phyloP scores from a whole-genome alignment of 2,329 filamentous ascomycete genomes.

The Alternaria sp. region DNA sequence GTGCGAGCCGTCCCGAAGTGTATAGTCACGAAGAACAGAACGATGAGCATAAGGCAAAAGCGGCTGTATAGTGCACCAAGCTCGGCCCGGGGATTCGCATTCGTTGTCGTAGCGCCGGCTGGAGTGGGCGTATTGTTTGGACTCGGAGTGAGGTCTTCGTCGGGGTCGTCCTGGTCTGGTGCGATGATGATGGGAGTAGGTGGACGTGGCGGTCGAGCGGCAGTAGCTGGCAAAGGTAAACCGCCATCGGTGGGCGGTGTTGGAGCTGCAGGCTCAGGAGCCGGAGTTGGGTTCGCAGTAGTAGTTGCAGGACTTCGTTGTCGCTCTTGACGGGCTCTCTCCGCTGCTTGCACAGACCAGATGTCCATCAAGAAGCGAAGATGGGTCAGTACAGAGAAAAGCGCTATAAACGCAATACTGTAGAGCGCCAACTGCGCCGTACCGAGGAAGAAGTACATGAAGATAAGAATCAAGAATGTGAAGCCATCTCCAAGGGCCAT shows the following conservation, averaged over 20 bases:
- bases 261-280: constrained; percentile 26
- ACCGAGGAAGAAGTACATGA: constrained; percentile 59
- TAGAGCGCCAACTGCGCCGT: constrained; percentile 63
- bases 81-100: constrained; percentile 49
- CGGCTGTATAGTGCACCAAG: constrained; percentile 66
- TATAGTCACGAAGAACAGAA: constrained; percentile 64
- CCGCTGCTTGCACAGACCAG: constrained; percentile 67
- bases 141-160: constrained; percentile 35
- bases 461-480: constrained; percentile 61
- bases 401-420: constrained; percentile 63
- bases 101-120: constrained; percentile 20
- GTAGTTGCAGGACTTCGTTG: constrained; percentile 47
- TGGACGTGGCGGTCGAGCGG: constrained; percentile 49
- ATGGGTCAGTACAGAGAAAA: constrained; percentile 66
- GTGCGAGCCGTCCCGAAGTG: constrained; percentile 65
- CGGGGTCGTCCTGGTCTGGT: constrained; percentile 62
- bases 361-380: constrained; percentile 72
- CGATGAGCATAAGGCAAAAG: constrained; percentile 66
- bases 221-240: constrained; percentile 60
- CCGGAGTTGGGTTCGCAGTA: constrained; percentile 25
- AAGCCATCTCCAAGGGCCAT: constrained; percentile 68
- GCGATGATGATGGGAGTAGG: constrained; percentile 64
- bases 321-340: constrained; percentile 52
- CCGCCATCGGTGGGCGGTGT: constrained; percentile 31
- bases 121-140: constrained; percentile 31